Evolutionary conservation across 805 yeast genomes (phyloP).

Genomic region (Ascoidea rubescens): DNA sequence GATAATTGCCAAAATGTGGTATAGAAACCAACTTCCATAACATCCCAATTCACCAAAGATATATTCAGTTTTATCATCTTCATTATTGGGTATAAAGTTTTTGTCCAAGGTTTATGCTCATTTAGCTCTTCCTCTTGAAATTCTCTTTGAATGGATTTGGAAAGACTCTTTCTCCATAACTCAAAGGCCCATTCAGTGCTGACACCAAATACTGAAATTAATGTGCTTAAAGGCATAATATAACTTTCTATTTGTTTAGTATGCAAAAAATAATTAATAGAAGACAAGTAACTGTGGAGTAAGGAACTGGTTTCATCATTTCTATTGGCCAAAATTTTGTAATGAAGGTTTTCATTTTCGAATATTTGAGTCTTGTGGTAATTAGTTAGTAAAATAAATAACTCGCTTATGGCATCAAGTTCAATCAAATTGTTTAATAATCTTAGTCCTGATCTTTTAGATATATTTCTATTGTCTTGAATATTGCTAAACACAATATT

Average conservation of each 20-base stretch:
- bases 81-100: constrained; percentile 4
- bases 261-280: constrained; percentile 37
- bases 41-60: constrained; percentile 16
- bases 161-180: constrained; percentile 47
- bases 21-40: constrained; percentile 30
- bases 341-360: constrained; percentile 26
- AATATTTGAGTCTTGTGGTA: constrained; percentile 26
- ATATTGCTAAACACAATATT: constrained; percentile 23
- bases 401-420: constrained; percentile 37
- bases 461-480: constrained; percentile 26
- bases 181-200: constrained; percentile 59
- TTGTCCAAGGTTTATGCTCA: constrained; percentile 7
- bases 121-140: constrained; percentile 8
- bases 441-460: constrained; percentile 31
- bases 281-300: constrained; percentile 48
- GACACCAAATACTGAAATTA: constrained; percentile 29
- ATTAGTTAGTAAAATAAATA: constrained; percentile 50
- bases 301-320: constrained; percentile 61
- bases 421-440: constrained; percentile 32
- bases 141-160: constrained; percentile 15
- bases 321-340: constrained; percentile 58
- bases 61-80: constrained; percentile 10
- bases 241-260: constrained; percentile 17
- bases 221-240: constrained; percentile 26
- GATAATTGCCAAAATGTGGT: constrained; percentile 61